These are phyloP conservation scores for Phytophthora aleatoria DNA, from an alignment of 352 stramenopile species.

Conservation along the genomic window DNA sequence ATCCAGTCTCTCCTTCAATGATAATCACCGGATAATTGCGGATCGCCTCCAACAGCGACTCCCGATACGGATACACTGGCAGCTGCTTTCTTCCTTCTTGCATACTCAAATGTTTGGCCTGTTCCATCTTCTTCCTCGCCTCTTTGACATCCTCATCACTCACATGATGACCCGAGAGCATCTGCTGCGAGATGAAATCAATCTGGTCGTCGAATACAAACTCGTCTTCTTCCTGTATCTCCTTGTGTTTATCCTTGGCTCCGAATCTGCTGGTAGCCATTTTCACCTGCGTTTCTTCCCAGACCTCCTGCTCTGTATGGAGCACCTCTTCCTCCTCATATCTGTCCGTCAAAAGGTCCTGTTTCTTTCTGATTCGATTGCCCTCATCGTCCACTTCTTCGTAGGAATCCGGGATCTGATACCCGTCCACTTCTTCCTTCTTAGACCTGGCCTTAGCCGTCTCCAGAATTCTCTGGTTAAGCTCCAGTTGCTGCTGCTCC, in stretches of 20 bases:
- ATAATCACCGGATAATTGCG: slow-evolving; percentile 92
- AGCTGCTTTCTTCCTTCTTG: slow-evolving; percentile 95
- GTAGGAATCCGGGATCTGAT: slow-evolving; percentile 96
- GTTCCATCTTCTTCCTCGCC: slow-evolving; percentile 71
- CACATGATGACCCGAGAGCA: slow-evolving; percentile 87
- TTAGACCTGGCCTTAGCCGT: slow-evolving; percentile 70
- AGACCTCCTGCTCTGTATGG: slow-evolving; percentile 98
- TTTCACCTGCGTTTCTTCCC: slow-evolving; percentile 97
- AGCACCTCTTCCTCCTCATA: slow-evolving; percentile 93
- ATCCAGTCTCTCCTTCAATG: slow-evolving; percentile 93
- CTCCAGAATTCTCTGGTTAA: slow-evolving; percentile 92
- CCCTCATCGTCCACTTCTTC: slow-evolving; percentile 92
- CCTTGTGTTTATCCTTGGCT: slow-evolving; percentile 70
- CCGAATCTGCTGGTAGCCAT: slow-evolving; percentile 76
- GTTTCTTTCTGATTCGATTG: slow-evolving; percentile 88
- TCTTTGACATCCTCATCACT: slow-evolving; percentile 80
- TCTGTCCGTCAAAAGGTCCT: slow-evolving; percentile 93
- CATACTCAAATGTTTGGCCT: slow-evolving; percentile 93
- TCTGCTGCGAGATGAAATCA: slow-evolving; percentile 97
- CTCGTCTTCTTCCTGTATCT: slow-evolving; percentile 91
- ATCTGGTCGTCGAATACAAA: slow-evolving; percentile 99
- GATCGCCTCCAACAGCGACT: slow-evolving; percentile 97
- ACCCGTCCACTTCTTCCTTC: slow-evolving; percentile 80
- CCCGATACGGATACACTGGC: slow-evolving; percentile 97
- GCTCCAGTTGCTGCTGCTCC: slow-evolving; percentile 85